Evolutionary conservation across 805 yeast species (phyloP).

Genomic region (Blastobotrys peoriensis): DNA sequence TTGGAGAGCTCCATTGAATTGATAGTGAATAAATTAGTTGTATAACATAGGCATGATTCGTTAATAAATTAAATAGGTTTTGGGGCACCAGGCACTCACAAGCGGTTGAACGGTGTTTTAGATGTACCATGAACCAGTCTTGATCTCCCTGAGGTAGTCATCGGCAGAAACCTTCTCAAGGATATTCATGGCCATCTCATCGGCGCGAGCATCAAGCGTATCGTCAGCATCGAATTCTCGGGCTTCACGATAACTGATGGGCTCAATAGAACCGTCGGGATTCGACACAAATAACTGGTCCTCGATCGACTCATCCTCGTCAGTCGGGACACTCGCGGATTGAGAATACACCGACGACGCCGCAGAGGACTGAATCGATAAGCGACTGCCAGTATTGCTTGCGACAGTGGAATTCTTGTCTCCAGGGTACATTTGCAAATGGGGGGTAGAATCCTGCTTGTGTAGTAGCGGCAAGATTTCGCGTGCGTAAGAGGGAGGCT

Average conservation of each 20-base stretch:
- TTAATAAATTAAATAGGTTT: background rate
- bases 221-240: slow-evolving; percentile 12
- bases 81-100: background rate
- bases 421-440: background rate
- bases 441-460: background rate
- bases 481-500: slow-evolving; percentile 5
- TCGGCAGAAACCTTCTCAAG: slow-evolving; percentile 26
- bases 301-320: slow-evolving; percentile 3
- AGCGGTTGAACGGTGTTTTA: background rate
- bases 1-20: too few species aligned
- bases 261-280: background rate
- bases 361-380: background rate
- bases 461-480: slow-evolving; percentile 11
- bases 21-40: background rate
- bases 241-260: slow-evolving; percentile 2
- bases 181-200: slow-evolving; percentile 31
- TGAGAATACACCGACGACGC: slow-evolving; percentile 2
- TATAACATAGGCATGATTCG: background rate
- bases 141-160: slow-evolving; percentile 23
- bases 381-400: too few species aligned
- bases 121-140: slow-evolving; percentile 20
- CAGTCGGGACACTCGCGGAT: background rate
- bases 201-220: slow-evolving; percentile 24
- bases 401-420: background rate
- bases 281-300: background rate